A percentile compares a stretch with the other conserved stretches of the same genome.
Conservation (phyloP, 1,139 yeast genomes). For the Hemisphaericaspora xylanilytica region DNA sequence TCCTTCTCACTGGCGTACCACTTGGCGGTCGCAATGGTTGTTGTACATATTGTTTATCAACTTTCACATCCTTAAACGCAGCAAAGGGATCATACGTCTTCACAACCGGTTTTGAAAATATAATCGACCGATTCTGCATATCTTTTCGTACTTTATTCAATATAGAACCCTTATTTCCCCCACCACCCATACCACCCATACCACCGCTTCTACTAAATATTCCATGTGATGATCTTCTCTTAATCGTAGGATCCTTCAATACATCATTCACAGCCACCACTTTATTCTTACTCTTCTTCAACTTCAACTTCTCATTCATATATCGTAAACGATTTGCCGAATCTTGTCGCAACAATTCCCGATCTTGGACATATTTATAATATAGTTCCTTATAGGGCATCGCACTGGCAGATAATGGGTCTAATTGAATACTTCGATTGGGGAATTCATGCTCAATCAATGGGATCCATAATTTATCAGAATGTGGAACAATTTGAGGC, state of each 20-base stretch:
- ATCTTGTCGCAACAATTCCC: slow-evolving; percentile 45
- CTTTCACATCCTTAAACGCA: slow-evolving; percentile 17
- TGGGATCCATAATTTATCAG: slow-evolving; percentile 51
- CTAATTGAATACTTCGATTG: slow-evolving; percentile 28
- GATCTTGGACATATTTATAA: slow-evolving; percentile 41
- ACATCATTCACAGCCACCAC: slow-evolving; percentile 41
- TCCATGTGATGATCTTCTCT: slow-evolving; percentile 17
- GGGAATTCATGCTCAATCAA: slow-evolving; percentile 51
- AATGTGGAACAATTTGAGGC: slow-evolving; percentile 44
- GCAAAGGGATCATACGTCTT: slow-evolving; percentile 26
- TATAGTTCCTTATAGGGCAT: slow-evolving; percentile 47
- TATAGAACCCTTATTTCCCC: slow-evolving; percentile 26
- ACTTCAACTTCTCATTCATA: slow-evolving; percentile 39
- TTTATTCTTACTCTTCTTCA: slow-evolving; percentile 47
- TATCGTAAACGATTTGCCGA: slow-evolving; percentile 49
- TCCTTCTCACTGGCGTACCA: slow-evolving; percentile 5
- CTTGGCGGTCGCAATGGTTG: not conserved
- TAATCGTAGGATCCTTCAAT: slow-evolving; percentile 39
- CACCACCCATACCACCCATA: not conserved
- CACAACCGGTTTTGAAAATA: slow-evolving; percentile 25
- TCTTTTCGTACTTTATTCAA: slow-evolving; percentile 37
- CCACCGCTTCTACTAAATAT: slow-evolving; percentile 1
- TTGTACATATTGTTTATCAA: not conserved
- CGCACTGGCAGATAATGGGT: slow-evolving; percentile 8
- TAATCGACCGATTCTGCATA: slow-evolving; percentile 29